A percentile compares a stretch with the other conserved stretches of the same genome.
These are phyloP conservation scores for Ammopiptanthus mongolicus DNA, from an alignment of 306 rosid species.

Conservation along the genomic window DNA sequence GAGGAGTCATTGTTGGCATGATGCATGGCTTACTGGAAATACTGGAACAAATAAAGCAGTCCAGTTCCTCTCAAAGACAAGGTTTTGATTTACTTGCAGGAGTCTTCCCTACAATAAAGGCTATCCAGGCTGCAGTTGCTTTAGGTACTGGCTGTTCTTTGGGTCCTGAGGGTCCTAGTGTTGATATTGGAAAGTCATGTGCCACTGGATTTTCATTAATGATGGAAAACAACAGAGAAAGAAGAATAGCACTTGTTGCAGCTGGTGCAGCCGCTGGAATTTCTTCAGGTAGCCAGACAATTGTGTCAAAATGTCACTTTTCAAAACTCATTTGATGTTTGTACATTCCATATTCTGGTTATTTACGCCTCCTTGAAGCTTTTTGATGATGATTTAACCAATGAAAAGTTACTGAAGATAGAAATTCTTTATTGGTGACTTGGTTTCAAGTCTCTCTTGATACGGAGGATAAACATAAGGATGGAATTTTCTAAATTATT, in stretches of 20 bases:
- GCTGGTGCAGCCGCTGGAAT: slow-evolving; percentile 99
- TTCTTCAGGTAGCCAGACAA: slow-evolving; percentile 63
- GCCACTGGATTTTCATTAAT: slow-evolving; percentile 86
- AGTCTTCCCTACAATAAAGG: slow-evolving; percentile 78
- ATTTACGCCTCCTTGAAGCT: background rate
- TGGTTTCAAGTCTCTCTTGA: background rate
- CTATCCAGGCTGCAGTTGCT: slow-evolving; percentile 91
- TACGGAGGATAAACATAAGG: background rate
- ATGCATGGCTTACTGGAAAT: slow-evolving; percentile 96
- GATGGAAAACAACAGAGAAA: slow-evolving; percentile 95
- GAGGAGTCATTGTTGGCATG: slow-evolving; percentile 96
- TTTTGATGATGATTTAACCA: background rate
- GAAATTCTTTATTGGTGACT: background rate
- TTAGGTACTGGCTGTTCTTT: slow-evolving; percentile 95
- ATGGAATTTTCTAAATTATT: background rate
- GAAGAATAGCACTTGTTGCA: slow-evolving; percentile 91
- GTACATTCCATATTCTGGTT: slow-evolving; percentile 11
- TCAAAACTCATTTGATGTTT: slow-evolving; percentile 6
- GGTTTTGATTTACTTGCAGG: slow-evolving; percentile 87
- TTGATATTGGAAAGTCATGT: slow-evolving; percentile 95
- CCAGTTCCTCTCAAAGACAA: slow-evolving; percentile 60
- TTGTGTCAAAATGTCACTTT: slow-evolving; percentile 17
- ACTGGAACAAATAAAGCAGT: slow-evolving; percentile 75
- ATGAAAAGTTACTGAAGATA: background rate
- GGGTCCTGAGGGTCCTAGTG: slow-evolving; percentile 99